Evolutionary conservation across 2,329 filamentous ascomycete genomes (phyloP).

Genomic region (Zymoseptoria brevis): DNA sequence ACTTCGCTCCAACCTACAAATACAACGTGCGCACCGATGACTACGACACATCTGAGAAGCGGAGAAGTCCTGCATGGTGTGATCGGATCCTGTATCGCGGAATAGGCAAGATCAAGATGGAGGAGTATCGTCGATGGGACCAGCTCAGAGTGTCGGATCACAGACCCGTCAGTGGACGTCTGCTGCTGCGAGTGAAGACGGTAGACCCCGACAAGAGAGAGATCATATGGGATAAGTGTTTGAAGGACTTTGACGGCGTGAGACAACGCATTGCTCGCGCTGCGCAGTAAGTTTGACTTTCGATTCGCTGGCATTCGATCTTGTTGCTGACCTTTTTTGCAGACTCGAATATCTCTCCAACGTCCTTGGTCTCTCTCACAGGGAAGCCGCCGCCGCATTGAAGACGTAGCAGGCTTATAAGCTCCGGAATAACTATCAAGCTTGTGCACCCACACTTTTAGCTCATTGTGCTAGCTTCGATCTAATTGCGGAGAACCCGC

Average conservation of each 20-base stretch:
- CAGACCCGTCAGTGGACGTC: conserved; percentile 78
- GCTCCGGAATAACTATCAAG: neutral
- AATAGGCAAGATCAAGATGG: conserved; percentile 70
- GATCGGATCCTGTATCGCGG: conserved; percentile 86
- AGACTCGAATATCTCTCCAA: conserved; percentile 59
- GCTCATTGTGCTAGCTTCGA: neutral
- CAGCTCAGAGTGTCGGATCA: conserved; percentile 79
- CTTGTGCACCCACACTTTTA: neutral
- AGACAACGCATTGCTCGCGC: conserved; percentile 60
- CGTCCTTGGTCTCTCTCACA: conserved; percentile 49
- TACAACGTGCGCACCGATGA: conserved; percentile 93
- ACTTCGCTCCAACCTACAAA: conserved; percentile 94
- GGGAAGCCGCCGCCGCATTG: conserved; percentile 40
- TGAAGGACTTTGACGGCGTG: conserved; percentile 62
- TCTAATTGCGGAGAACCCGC: neutral
- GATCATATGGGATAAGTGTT: conserved; percentile 21
- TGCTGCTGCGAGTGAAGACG: conserved; percentile 77
- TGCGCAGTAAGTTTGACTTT: conserved; percentile 61
- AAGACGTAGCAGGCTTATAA: neutral
- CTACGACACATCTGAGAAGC: conserved; percentile 86
- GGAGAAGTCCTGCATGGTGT: conserved; percentile 90
- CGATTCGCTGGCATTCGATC: neutral
- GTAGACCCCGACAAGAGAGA: conserved; percentile 60
- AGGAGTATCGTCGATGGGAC: conserved; percentile 83
- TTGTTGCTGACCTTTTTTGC: conserved; percentile 2